Percentiles rank a stretch among this genome's conserved stretches.
These are phyloP conservation scores for Cyberlindnera bimundalis DNA, from an alignment of 805 yeast species.

Conservation along the genomic window DNA sequence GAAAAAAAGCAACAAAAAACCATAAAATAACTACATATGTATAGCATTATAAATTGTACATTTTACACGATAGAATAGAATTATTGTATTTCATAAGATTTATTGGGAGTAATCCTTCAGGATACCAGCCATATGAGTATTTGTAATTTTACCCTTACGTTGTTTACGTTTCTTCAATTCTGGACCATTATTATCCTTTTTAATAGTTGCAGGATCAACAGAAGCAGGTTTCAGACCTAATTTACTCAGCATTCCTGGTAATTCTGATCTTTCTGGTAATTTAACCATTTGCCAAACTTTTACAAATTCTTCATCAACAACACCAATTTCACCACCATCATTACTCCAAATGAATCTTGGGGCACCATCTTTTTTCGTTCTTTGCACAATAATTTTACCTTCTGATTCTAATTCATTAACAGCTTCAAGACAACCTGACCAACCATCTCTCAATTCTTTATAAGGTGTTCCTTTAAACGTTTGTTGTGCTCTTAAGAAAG, in stretches of 20 bases:
- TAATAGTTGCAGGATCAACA: slow-evolving; percentile 94
- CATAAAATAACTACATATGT: slow-evolving; percentile 17
- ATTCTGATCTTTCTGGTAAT: slow-evolving; percentile 76
- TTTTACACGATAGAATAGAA: too few species aligned
- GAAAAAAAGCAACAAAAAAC: slow-evolving; percentile 7
- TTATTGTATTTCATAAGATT: too few species aligned
- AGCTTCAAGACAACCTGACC: slow-evolving; percentile 85
- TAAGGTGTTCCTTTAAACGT: slow-evolving; percentile 87
- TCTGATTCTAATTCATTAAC: slow-evolving; percentile 75
- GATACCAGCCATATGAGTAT: slow-evolving; percentile 94
- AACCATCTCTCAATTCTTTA: slow-evolving; percentile 73
- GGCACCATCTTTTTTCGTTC: slow-evolving; percentile 89
- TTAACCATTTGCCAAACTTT: slow-evolving; percentile 75
- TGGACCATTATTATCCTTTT: slow-evolving; percentile 57
- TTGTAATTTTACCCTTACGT: slow-evolving; percentile 90
- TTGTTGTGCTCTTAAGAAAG: slow-evolving; percentile 71
- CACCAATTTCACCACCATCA: slow-evolving; percentile 65
- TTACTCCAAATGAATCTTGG: slow-evolving; percentile 95
- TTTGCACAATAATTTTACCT: slow-evolving; percentile 72
- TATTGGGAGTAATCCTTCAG: slow-evolving; percentile 67
- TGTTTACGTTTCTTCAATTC: slow-evolving; percentile 76
- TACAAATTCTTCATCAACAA: slow-evolving; percentile 78
- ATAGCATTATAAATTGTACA: background rate
- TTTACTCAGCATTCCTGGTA: slow-evolving; percentile 73
- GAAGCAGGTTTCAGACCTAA: slow-evolving; percentile 95